Evolutionary conservation across 2,329 filamentous ascomycete species (phyloP).

Genomic region (Aureobasidium sp.): DNA sequence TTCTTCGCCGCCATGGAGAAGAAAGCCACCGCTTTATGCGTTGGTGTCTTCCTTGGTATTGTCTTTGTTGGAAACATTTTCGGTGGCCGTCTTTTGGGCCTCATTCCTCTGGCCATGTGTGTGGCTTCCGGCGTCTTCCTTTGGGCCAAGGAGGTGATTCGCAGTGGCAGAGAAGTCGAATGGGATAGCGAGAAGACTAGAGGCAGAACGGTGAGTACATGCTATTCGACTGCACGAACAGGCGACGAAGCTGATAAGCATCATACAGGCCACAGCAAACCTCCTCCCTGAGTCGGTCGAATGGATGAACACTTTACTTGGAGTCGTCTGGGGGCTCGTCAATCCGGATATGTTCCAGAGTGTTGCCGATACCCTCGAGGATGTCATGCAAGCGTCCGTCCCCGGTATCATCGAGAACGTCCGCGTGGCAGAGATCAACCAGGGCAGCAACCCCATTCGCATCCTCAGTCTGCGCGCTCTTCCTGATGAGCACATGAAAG

Average conservation of each 20-base stretch:
- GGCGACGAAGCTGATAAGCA: not conserved
- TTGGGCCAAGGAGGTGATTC: slow-evolving; percentile 82
- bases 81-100: slow-evolving; percentile 67
- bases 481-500: slow-evolving; percentile 71
- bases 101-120: slow-evolving; percentile 66
- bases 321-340: slow-evolving; percentile 80
- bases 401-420: slow-evolving; percentile 90
- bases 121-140: slow-evolving; percentile 73
- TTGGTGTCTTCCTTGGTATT: slow-evolving; percentile 64
- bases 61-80: slow-evolving; percentile 72
- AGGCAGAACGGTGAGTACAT: slow-evolving; percentile 59
- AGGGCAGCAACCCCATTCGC: slow-evolving; percentile 83
- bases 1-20: slow-evolving; percentile 74
- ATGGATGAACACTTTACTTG: slow-evolving; percentile 89
- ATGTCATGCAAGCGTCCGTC: slow-evolving; percentile 94
- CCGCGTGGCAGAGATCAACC: slow-evolving; percentile 87
- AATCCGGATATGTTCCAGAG: slow-evolving; percentile 93
- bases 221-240: too few species aligned
- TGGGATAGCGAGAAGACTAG: slow-evolving; percentile 83
- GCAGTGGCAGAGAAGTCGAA: slow-evolving; percentile 73
- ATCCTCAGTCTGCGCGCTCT: slow-evolving; percentile 82
- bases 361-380: slow-evolving; percentile 86
- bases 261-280: slow-evolving; percentile 64
- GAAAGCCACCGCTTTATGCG: slow-evolving; percentile 63
- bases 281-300: slow-evolving; percentile 83